Base-by-base conservation (phyloP, 176 grass and related monocot species). In the Triticum turgidum region DNA sequence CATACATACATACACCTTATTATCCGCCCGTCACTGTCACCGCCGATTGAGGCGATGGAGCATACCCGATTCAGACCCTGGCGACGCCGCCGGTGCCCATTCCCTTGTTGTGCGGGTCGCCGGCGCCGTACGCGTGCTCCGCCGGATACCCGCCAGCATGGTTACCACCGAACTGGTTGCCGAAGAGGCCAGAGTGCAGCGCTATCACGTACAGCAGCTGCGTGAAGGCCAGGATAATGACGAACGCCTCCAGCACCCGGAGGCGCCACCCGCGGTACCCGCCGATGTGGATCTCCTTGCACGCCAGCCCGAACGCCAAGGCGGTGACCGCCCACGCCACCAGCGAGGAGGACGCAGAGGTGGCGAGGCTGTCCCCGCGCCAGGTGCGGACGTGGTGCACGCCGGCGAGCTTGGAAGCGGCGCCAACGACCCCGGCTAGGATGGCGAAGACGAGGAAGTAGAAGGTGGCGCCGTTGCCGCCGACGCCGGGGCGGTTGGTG, bases 201-300 rank as follows among this genome's bases (percentile, higher is more conserved):
- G 91, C 73, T 12, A 87, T 21, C 21, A 91, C 89, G 68, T 94
- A 91, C 1, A 94, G 78, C 14, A 94, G 73, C 86, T 94, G 92
- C 11, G 92, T 91, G 89, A 91, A 94, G 9, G 68, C 73, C 17
- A 94, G 24, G 21, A 94, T 94, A 21, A 91, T 91, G n/a, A 91
- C 56, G 73, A 94, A 84, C 3, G 89, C 92, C 83, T 94, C 92
- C 59, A 94, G 67, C 30, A 80, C 82, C 29, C 89, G 32, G 61
- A 90, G 70, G 11, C 91, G 82, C 91, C 27, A 65, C 10, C 62
- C 62, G 1, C 62, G 22, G 24, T 29, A 29, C 4, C 58, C 58
- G 1, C 21, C 58, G 3, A 61, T 61, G 3, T 38, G 35, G 24
- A 61, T 61, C 58, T 93, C 88, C 82, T 90, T 93, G 85, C 81